phyloP scores from a whole-genome alignment of 306 rosid species.

The Pyrus betulifolia region DNA sequence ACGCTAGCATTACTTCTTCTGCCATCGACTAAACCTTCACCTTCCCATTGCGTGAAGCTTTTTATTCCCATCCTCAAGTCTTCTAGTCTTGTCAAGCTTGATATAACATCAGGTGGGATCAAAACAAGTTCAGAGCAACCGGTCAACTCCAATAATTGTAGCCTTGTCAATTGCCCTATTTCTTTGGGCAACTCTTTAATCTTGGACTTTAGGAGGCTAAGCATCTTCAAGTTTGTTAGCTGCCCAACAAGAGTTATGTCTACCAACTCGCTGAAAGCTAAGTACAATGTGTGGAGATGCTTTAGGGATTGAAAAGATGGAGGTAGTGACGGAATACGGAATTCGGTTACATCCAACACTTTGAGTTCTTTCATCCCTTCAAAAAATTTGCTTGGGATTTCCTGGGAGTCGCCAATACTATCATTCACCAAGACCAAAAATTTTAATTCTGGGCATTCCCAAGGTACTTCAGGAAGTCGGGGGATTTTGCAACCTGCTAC shows the following conservation, averaged over 20 bases:
- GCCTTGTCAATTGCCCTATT: background rate
- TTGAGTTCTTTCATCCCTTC: background rate
- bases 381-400: slow-evolving; percentile 9
- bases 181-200: background rate
- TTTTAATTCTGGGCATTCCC: slow-evolving; percentile 1
- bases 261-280: background rate
- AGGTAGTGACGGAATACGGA: too few relatives aligned
- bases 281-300: too few relatives aligned
- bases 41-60: slow-evolving; percentile 1
- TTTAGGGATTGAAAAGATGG: too few relatives aligned
- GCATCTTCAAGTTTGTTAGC: background rate
- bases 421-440: fast-evolving
- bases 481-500: fast-evolving
- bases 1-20: slow-evolving; percentile 5
- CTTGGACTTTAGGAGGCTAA: background rate
- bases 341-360: too few relatives aligned
- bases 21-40: background rate
- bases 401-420: background rate
- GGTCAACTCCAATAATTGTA: slow-evolving; percentile 9
- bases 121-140: background rate
- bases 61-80: too few relatives aligned
- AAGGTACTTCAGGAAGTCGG: slow-evolving; percentile 3
- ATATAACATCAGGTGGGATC: background rate
- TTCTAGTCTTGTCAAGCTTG: too few relatives aligned
- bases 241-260: background rate